phyloP scores from a whole-genome alignment of 2,329 filamentous ascomycete species.

The Plectosphaerella plurivora region DNA sequence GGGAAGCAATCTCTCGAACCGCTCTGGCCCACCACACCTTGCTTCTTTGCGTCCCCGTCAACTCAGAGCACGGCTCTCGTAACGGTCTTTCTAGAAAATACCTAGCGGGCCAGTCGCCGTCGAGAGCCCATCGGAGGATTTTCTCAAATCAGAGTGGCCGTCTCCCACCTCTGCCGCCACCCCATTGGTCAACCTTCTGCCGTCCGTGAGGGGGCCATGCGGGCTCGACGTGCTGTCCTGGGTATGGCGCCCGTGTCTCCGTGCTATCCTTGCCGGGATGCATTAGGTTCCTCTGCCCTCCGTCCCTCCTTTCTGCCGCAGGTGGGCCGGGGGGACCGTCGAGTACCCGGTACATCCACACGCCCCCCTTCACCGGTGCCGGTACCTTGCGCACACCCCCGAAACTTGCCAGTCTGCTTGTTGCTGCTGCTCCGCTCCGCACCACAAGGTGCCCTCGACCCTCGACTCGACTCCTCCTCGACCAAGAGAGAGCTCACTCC shows the following conservation, averaged over 20 bases:
- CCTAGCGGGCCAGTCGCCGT: constrained; percentile 33
- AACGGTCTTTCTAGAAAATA: constrained; percentile 40
- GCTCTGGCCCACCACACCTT: constrained; percentile 32
- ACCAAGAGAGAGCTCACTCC: neutral
- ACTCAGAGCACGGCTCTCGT: constrained; percentile 26
- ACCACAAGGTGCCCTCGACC: neutral
- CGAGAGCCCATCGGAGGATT: constrained; percentile 39
- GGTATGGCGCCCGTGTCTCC: constrained; percentile 17
- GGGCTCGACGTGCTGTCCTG: neutral
- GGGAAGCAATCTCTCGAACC: constrained; percentile 40
- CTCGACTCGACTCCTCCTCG: no score
- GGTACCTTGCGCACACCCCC: constrained; percentile 1
- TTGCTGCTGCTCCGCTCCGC: neutral
- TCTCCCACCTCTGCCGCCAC: constrained; percentile 17
- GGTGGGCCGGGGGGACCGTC: neutral
- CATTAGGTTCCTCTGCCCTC: constrained; percentile 9
- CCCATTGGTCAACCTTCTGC: constrained; percentile 20
- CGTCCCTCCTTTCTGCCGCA: constrained; percentile 22
- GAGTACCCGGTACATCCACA: neutral
- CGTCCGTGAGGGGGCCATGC: neutral
- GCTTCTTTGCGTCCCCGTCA: constrained; percentile 23
- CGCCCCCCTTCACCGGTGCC: neutral
- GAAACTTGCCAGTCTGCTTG: no score
- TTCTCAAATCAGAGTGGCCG: constrained; percentile 37
- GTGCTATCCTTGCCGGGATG: constrained; percentile 15